Evolutionary conservation across 768 basidiomycete genomes (phyloP).

Genomic region (Ephemerocybe angulata): DNA sequence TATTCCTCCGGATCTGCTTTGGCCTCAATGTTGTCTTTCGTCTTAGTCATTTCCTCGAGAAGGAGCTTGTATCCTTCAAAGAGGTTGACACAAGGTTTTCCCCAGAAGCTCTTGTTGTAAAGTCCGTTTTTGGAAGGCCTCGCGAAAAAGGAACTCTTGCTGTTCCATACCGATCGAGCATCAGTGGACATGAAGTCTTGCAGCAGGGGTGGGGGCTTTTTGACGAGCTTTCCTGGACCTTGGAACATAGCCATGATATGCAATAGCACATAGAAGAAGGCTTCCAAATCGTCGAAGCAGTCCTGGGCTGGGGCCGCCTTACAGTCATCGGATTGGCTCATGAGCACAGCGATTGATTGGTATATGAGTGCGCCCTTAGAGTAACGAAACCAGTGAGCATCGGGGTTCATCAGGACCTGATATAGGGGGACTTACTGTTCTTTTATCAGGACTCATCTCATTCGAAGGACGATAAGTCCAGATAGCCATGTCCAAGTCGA

Average conservation of each 20-base stretch:
- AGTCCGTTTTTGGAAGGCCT: too few relatives aligned
- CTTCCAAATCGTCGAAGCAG: not conserved
- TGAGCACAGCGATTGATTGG: not conserved
- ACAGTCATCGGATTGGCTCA: not conserved
- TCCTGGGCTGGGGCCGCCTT: not conserved
- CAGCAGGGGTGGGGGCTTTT: too few relatives aligned
- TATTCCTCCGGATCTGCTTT: too few relatives aligned
- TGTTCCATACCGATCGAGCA: too few relatives aligned
- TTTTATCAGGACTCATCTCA: not conserved
- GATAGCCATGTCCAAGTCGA: slow-evolving; percentile 9
- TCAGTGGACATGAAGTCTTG: too few relatives aligned
- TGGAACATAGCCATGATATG: not conserved
- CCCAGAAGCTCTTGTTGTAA: too few relatives aligned
- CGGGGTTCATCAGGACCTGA: not conserved
- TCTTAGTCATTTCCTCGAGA: too few relatives aligned
- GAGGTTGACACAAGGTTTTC: too few relatives aligned
- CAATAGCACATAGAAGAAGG: not conserved
- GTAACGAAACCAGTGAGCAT: not conserved
- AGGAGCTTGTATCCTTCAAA: too few relatives aligned
- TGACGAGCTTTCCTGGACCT: not conserved
- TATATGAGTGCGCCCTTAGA: not conserved
- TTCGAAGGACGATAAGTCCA: not conserved
- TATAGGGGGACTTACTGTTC: not conserved
- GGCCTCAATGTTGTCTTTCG: too few relatives aligned
- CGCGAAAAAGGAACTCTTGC: too few relatives aligned